These are phyloP conservation scores for Vitis amurensis DNA, from an alignment of 164 flowering plant species.

Conservation along the genomic window DNA sequence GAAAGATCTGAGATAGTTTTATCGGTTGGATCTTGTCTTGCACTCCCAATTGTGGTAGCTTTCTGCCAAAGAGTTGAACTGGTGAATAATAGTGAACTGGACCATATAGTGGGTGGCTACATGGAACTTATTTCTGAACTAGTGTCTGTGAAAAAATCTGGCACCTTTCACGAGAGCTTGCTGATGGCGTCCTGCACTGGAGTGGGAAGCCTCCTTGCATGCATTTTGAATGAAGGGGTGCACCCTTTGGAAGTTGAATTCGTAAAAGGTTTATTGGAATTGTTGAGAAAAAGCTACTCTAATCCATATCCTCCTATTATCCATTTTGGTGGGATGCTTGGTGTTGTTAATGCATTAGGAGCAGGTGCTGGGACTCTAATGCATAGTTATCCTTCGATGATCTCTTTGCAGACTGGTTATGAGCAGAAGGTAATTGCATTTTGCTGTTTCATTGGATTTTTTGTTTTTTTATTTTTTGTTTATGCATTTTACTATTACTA, in stretches of 20 bases:
- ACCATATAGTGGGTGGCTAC: constrained; percentile 53
- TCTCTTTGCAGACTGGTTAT: constrained; percentile 21
- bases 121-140: constrained; percentile 68
- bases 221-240: constrained; percentile 70
- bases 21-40: constrained; percentile 81
- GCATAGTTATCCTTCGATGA: constrained; percentile 19
- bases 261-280: constrained; percentile 51
- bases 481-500: neutral
- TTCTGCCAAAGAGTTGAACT: constrained; percentile 77
- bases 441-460: neutral
- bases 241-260: constrained; percentile 47
- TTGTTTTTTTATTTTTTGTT: neutral
- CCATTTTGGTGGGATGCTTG: constrained; percentile 92
- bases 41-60: constrained; percentile 64
- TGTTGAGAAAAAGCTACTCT: constrained; percentile 64
- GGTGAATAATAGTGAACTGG: constrained; percentile 57
- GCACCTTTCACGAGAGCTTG: constrained; percentile 58
- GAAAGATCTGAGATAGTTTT: constrained; percentile 36
- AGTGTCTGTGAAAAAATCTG: constrained; percentile 48
- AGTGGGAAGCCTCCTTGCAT: constrained; percentile 80
- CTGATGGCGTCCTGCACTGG: constrained; percentile 83
- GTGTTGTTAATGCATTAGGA: constrained; percentile 88
- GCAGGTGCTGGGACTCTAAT: constrained; percentile 67
- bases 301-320: constrained; percentile 53
- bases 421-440: constrained; percentile 45